Evolutionary conservation across 805 yeast genomes (phyloP), one percentile per base, ranked within the genome.

Genomic region (Myxozyma sirexii): DNA sequence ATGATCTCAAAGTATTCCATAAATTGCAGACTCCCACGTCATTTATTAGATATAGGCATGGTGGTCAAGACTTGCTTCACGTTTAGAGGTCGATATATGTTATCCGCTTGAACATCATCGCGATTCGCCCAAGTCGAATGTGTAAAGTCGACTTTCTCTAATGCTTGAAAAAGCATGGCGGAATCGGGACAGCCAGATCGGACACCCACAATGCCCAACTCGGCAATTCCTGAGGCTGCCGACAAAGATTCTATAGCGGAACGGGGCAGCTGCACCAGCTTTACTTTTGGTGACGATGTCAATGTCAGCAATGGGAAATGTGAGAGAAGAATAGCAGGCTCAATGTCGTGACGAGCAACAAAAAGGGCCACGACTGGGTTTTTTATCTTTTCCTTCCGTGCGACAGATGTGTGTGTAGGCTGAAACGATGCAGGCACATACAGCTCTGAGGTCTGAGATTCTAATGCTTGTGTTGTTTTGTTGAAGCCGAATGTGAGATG

Each of bases 221-320:
- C 57, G 7, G 51, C 19, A 10, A 62, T 47, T 2, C 62, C 54
- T 5, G 63, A 24, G 12, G 53, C 46, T 24, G 39, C 47, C 7
- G 55, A 21, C n/a, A 63, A 24, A 7, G 26, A 10, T 13, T 26
- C 51, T 10, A 63, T 29, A 3, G 66, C 19, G 10, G 45, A 42
- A 8, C 45, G 47, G n/a, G 66, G 66, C 4, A 63, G 59, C 24
- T 53, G 59, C 17, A 63, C 57, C 15, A 63, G 49, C 26, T 54
- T 60, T 12, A 57, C 63, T 17, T 38, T 51, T 3, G 61, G 41
- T 21, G 54, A 42, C 1, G 66, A 47, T 4, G 60, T 37, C 2
- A 60, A 52, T 10, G 67, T 57, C 8, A 66, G 56, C 21, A 58
- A 21, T 1, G 70, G 69, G 45, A 67, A 63, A 45, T 67, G 70